These are phyloP conservation scores for Rhodotorula taiwanensis DNA, from an alignment of 768 basidiomycete genomes.

Conservation along the genomic window DNA sequence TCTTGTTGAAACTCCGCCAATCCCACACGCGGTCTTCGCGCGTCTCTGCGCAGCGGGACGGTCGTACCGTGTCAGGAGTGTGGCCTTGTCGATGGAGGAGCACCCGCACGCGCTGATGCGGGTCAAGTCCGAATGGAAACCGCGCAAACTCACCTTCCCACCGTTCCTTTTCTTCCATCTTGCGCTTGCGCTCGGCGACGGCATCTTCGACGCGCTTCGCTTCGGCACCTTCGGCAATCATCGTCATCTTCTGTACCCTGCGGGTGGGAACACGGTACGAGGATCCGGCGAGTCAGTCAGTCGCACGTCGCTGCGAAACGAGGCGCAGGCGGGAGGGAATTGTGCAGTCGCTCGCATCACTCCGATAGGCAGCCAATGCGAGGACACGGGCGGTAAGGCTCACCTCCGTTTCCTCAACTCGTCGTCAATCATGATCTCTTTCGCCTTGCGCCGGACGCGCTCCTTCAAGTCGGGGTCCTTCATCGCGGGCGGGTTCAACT, in stretches of 20 bases:
- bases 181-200: conserved; percentile 65
- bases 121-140: not conserved
- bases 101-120: not conserved
- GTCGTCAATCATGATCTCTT: conserved; percentile 82
- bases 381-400: conserved; percentile 40
- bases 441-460: conserved; percentile 63
- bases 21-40: conserved; percentile 37
- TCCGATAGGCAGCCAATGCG: too few relatives aligned
- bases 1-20: conserved; percentile 36
- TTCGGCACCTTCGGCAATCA: conserved; percentile 59
- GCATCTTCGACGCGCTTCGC: conserved; percentile 91
- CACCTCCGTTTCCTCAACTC: conserved; percentile 78
- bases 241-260: conserved; percentile 40
- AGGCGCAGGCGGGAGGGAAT: too few relatives aligned
- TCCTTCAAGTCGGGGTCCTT: conserved; percentile 59
- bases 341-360: too few relatives aligned
- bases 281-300: too few relatives aligned
- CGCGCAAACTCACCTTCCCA: conserved; percentile 68
- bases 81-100: not conserved
- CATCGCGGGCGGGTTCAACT: conserved; percentile 43
- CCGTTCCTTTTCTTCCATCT: conserved; percentile 74
- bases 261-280: too few relatives aligned
- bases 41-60: conserved; percentile 23
- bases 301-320: too few relatives aligned
- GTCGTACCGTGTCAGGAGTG: not conserved